Evolutionary conservation across 805 yeast species (phyloP), one percentile per base, ranked within the genome.

Genomic region (Spathaspora hagerdaliae): DNA sequence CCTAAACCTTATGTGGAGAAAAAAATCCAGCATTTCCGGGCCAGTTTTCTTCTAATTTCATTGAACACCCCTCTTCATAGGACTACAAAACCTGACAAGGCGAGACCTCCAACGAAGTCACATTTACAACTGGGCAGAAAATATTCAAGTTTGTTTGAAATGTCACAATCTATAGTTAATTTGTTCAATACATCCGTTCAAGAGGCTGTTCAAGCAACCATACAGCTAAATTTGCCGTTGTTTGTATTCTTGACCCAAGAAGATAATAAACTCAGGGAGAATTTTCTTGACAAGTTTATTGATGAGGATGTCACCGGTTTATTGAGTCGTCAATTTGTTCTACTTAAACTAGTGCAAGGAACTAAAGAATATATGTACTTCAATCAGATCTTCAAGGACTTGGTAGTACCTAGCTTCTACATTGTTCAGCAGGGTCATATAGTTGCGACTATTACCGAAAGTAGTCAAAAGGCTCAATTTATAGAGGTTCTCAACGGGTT

Each of bases 331-430:
- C 40, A 48, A 14, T 60, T 52, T 36, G 52, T 58, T 10, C 44
- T 57, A 39, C 48, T 61, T 34, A 49, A 51, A 38, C 41, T 63
- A 38, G 29, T 46, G 3, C 50, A 52, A 14, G 48, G 49, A 9
- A 50, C 59, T 5, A 35, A 43, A 3, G 67, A 63, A 42, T 58
- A 42, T 42, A 53, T 46, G 10, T 52, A 40, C 36, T 82, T 85
- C 54, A 65, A 71, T 32, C 82, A 80, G 49, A 64, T 83, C n/a
- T 82, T 81, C 50, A 81, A 81, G 2, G 63, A 69, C 13, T 65
- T 74, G 7, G 55, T 54, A 0, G 69, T 74, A 3, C 91, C 91
- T 1, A 73, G 86, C 50, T 64, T 84, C 24, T 74, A 78, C 54
- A 63, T 83, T 11, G 69, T 86, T n/a, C 63, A 60, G 31, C 63